Base-by-base conservation (phyloP, 495 filamentous ascomycete species). In the Penicillium parvum region DNA sequence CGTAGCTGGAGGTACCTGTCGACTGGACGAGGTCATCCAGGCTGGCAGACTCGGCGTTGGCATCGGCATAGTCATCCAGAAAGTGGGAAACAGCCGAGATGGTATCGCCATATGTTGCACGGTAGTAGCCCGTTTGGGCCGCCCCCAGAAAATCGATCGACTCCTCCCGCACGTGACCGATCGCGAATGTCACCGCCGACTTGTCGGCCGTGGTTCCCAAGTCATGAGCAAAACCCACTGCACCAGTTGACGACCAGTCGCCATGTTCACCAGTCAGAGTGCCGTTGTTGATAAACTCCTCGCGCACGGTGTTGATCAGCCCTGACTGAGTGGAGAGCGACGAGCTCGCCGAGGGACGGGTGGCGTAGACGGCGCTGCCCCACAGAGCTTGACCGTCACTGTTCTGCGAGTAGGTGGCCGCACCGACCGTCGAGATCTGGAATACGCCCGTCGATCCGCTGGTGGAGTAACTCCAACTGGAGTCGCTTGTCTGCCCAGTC, bases 131-230 rank as follows among this genome's bases (percentile, higher is more conserved):
- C 7, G 64, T 66, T 39, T 64, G 58, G 15, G 55, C 33, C n/a
- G 53, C 50, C 20, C 66, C 65, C 4, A 72, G 45, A 39, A 66
- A 76, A 33, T 73, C 58, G 37, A 74, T 61, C 1, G 60, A 65
- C 27, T 59, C 30, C 14, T 69, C 52, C 3, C 68, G 61, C 10
- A 53, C 55, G 40, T 66, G 65, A 18, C 70, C 70, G 22, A 74
- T 58, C 2, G 67, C 67, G 41, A 73, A 74, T 2, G 66, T 71
- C 16, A 73, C 60, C 0, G 57, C 49, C 3, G 43, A 39, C 33
- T 45, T 42, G 9, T 35, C 49, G 2, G 42, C 48, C 0, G 63
- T 60, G 10, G 34, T 56, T 3, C 63, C 63, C 23, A 73, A 30
- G 39, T 72, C 62, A 12, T 73, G 65, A 2, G 62, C 45, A 38